Percentiles rank a stretch among this genome's conserved stretches.
Evolutionary conservation across 2,329 filamentous ascomycete species (phyloP).

Genomic region (Cyclaneusma minus): DNA sequence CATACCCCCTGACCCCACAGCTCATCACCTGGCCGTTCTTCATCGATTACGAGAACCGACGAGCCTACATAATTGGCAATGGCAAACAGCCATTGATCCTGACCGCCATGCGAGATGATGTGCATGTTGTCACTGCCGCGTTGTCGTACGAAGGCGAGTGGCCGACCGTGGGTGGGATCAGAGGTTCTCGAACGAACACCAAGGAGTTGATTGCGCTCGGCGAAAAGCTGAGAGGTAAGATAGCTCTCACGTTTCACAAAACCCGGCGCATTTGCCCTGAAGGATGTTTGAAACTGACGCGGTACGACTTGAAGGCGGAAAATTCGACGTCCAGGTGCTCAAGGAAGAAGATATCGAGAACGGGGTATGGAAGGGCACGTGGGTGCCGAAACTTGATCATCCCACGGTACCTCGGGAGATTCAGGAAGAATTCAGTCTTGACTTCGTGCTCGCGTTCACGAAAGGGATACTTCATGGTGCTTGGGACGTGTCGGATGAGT

Average conservation of each 20-base stretch:
- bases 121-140: slow-evolving; percentile 20
- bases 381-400: slow-evolving; percentile 13
- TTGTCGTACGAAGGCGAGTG: slow-evolving; percentile 25
- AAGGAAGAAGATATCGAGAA: slow-evolving; percentile 18
- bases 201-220: slow-evolving; percentile 19
- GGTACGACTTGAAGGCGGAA: slow-evolving; percentile 11
- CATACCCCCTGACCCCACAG: slow-evolving; percentile 23
- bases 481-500: slow-evolving; percentile 18
- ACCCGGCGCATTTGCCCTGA: too few relatives aligned
- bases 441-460: slow-evolving; percentile 12
- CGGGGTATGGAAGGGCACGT: slow-evolving; percentile 13
- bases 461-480: slow-evolving; percentile 5
- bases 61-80: too few relatives aligned
- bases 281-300: too few relatives aligned
- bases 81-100: too few relatives aligned
- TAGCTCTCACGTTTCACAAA: too few relatives aligned
- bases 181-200: slow-evolving; percentile 17
- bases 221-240: slow-evolving; percentile 20
- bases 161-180: slow-evolving; percentile 24
- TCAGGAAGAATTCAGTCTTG: slow-evolving; percentile 9
- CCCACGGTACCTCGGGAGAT: slow-evolving; percentile 16
- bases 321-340: slow-evolving; percentile 17
- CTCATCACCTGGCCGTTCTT: slow-evolving; percentile 18
- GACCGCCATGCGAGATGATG: slow-evolving; percentile 21
- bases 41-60: slow-evolving; percentile 21